Evolutionary conservation across 805 yeast genomes (phyloP).

Genomic region (Spathaspora girioi): DNA sequence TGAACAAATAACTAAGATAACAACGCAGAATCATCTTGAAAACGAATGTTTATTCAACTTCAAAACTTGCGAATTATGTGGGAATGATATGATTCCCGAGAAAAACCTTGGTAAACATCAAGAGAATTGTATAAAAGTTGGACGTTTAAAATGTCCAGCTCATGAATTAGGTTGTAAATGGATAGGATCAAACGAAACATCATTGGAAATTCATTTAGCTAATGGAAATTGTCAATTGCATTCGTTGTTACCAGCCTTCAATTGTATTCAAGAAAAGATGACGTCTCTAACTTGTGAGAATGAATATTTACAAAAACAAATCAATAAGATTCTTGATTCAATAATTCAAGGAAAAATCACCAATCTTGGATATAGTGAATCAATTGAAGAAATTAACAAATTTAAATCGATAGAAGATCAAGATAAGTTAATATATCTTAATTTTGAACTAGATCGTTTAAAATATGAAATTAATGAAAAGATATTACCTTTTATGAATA

Average conservation of each 20-base stretch:
- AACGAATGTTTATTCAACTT: constrained; percentile 38
- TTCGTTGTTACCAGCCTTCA: constrained; percentile 24
- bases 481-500: constrained; percentile 30
- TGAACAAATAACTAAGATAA: constrained; percentile 20
- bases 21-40: constrained; percentile 31
- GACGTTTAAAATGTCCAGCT: constrained; percentile 45
- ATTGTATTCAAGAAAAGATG: constrained; percentile 21
- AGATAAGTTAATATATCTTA: constrained; percentile 27
- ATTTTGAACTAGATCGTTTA: constrained; percentile 42
- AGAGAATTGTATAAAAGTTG: constrained; percentile 37
- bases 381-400: constrained; percentile 42
- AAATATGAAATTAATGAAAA: constrained; percentile 40
- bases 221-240: constrained; percentile 28
- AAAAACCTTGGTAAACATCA: constrained; percentile 38
- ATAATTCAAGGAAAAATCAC: constrained; percentile 48
- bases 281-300: constrained; percentile 32
- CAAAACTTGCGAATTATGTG: constrained; percentile 40
- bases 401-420: constrained; percentile 18
- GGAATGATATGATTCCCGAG: constrained; percentile 37
- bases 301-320: constrained; percentile 36
- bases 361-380: constrained; percentile 46
- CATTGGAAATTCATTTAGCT: constrained; percentile 32
- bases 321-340: constrained; percentile 43
- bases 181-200: constrained; percentile 34
- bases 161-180: constrained; percentile 47